Percentiles rank a stretch among this genome's conserved stretches.
Evolutionary conservation across 441 rosid genomes (phyloP).

Genomic region (Corymbia calophylla): DNA sequence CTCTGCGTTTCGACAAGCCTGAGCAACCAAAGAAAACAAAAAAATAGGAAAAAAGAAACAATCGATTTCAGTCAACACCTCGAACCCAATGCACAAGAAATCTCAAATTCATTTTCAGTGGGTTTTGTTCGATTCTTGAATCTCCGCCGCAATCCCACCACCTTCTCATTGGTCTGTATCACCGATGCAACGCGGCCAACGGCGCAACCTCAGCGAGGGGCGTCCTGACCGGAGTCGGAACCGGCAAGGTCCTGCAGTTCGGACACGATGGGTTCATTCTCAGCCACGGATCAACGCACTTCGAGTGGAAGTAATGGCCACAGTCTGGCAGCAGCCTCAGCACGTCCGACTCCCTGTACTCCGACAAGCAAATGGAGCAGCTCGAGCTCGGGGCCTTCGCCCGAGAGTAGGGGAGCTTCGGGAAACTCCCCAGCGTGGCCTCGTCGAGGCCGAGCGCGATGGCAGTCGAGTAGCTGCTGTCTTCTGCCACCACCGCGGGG

Average conservation of each 20-base stretch:
- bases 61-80: background rate
- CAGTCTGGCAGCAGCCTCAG: background rate
- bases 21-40: background rate
- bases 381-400: background rate
- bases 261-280: background rate
- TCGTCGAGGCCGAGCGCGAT: background rate
- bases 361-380: background rate
- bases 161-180: no score
- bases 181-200: no score
- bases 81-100: background rate
- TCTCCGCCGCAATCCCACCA: background rate
- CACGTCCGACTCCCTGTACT: background rate
- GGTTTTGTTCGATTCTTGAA: background rate
- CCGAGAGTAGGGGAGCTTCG: no score
- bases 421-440: background rate
- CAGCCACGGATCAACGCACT: background rate
- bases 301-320: background rate
- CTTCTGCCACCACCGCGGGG: background rate
- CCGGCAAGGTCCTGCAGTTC: background rate
- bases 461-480: background rate
- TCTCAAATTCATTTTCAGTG: background rate
- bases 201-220: background rate
- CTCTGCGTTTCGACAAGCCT: background rate
- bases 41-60: background rate
- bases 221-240: background rate